Evolutionary conservation across 352 stramenopile genomes (phyloP).

Genomic region (Thalassiosira livingstoniorum): DNA sequence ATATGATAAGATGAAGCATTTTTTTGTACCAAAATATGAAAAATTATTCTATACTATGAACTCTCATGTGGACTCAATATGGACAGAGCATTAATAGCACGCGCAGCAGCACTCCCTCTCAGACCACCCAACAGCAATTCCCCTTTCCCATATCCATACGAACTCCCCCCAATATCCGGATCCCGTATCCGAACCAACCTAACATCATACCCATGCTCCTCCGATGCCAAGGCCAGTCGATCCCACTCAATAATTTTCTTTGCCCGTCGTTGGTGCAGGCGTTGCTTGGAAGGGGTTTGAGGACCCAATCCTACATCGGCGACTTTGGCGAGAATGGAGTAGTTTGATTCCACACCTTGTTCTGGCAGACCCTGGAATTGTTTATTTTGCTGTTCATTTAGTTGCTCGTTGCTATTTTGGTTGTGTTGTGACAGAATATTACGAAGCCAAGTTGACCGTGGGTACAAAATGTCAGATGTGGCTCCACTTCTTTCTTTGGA

Average conservation of each 20-base stretch:
- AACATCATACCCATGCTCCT: slow-evolving; percentile 47
- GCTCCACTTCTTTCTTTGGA: slow-evolving; percentile 50
- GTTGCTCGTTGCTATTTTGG: slow-evolving; percentile 1
- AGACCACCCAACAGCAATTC: slow-evolving; percentile 59
- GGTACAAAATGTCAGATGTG: slow-evolving; percentile 51
- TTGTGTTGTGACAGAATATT: slow-evolving; percentile 13
- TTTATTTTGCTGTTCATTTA: not conserved
- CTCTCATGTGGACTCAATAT: too few species aligned
- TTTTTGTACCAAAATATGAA: too few species aligned
- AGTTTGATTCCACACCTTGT: slow-evolving; percentile 27
- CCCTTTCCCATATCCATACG: slow-evolving; percentile 63
- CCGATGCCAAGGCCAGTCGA: slow-evolving; percentile 37
- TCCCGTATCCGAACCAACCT: slow-evolving; percentile 54
- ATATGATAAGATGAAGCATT: too few species aligned
- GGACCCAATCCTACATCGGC: slow-evolving; percentile 65
- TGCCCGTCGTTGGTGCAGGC: slow-evolving; percentile 44
- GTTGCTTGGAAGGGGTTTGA: slow-evolving; percentile 53
- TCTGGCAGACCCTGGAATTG: too few species aligned
- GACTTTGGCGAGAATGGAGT: slow-evolving; percentile 49
- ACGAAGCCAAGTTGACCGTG: slow-evolving; percentile 52
- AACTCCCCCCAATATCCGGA: too few species aligned
- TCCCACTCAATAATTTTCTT: slow-evolving; percentile 64
- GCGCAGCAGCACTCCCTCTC: slow-evolving; percentile 24
- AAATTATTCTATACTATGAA: too few species aligned
- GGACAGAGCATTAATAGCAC: too few species aligned